phyloP scores from a whole-genome alignment of 148 eudicot species.

The Rhododendron kiyosumense region DNA sequence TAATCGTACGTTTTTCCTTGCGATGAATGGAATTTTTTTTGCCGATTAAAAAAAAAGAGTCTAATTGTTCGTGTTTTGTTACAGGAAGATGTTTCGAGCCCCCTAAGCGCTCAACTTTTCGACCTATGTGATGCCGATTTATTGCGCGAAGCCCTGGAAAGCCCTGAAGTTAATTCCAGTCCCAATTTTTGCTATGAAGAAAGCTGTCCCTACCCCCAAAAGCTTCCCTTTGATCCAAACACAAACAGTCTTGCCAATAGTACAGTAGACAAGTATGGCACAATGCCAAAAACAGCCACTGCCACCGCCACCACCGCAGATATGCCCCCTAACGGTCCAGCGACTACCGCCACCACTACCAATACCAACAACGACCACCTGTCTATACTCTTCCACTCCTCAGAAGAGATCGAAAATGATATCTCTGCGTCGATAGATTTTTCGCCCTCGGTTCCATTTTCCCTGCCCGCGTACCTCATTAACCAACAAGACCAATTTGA shows the following conservation, averaged over 20 bases:
- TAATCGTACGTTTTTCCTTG: too few species aligned
- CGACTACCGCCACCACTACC: neutral
- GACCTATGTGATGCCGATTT: constrained; percentile 65
- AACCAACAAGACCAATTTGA: constrained; percentile 36
- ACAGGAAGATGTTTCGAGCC: constrained; percentile 72
- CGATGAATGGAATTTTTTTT: too few species aligned
- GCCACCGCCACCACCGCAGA: constrained; percentile 10
- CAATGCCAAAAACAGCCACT: constrained; percentile 14
- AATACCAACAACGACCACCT: constrained; percentile 22
- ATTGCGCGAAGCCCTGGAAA: constrained; percentile 52
- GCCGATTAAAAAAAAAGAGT: too few species aligned
- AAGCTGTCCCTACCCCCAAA: constrained; percentile 38
- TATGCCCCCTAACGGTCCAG: constrained; percentile 13
- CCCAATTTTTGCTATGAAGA: constrained; percentile 63
- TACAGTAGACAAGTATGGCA: constrained; percentile 1
- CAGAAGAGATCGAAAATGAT: constrained; percentile 45
- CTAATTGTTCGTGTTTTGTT: neutral
- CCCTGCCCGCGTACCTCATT: constrained; percentile 25
- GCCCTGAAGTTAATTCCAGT: constrained; percentile 59
- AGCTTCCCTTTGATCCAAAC: constrained; percentile 27
- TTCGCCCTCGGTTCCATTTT: constrained; percentile 37
- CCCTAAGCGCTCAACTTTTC: constrained; percentile 47
- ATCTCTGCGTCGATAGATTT: constrained; percentile 60
- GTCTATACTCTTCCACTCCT: constrained; percentile 51
- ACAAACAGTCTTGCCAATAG: constrained; percentile 17